Percentiles rank a stretch among this genome's conserved stretches.
These are phyloP conservation scores for Zancudomyces culisetae DNA, from an alignment of 371 early-diverging fungal genomes.

Conservation along the genomic window DNA sequence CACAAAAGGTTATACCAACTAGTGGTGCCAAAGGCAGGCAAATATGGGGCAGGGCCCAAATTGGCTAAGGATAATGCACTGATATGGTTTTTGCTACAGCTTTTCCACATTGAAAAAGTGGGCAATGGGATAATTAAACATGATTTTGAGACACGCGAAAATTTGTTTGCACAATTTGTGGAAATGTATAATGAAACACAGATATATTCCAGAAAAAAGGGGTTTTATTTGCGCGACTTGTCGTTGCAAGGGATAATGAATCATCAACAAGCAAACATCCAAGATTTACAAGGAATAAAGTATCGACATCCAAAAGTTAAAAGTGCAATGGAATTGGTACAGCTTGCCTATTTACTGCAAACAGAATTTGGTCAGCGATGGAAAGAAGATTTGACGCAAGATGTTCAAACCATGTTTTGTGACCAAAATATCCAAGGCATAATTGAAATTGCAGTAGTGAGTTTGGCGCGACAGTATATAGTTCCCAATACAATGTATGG, in stretches of 20 bases:
- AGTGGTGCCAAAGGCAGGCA: slow-evolving; percentile 31
- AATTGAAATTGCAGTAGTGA: slow-evolving; percentile 47
- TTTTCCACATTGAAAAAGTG: slow-evolving; percentile 33
- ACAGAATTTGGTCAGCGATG: slow-evolving; percentile 17
- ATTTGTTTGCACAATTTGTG: slow-evolving; percentile 43
- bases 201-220: slow-evolving; percentile 46
- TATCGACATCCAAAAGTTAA: slow-evolving; percentile 48
- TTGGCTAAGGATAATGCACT: slow-evolving; percentile 50
- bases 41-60: slow-evolving; percentile 25
- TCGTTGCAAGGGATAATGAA: slow-evolving; percentile 51
- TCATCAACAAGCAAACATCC: slow-evolving; percentile 40
- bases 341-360: slow-evolving; percentile 15
- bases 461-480: slow-evolving; percentile 42
- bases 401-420: slow-evolving; percentile 29
- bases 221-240: slow-evolving; percentile 53
- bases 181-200: slow-evolving; percentile 55
- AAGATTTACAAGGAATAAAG: slow-evolving; percentile 47
- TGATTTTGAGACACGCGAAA: slow-evolving; percentile 54
- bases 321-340: slow-evolving; percentile 36
- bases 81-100: slow-evolving; percentile 49
- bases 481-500: slow-evolving; percentile 60
- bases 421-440: slow-evolving; percentile 39
- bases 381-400: slow-evolving; percentile 17
- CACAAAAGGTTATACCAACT: slow-evolving; percentile 39
- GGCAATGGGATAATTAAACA: slow-evolving; percentile 11